Evolutionary conservation across 208 protist species (phyloP).

Genomic region (Trypanosoma melophagium): DNA sequence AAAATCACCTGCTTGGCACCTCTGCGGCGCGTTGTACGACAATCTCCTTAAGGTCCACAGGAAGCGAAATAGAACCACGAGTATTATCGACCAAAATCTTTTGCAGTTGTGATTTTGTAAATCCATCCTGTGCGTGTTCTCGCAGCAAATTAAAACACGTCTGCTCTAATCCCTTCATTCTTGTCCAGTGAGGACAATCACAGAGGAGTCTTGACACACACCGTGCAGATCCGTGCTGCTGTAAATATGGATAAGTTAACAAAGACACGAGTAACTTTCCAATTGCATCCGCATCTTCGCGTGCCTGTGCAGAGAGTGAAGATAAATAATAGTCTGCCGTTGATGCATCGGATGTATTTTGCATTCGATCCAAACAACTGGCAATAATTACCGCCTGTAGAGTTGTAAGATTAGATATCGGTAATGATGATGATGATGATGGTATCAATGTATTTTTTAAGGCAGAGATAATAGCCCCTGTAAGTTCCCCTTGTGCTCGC

Average conservation of each 20-base stretch:
- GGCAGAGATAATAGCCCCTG: conserved; percentile 14
- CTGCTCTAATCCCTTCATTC: conserved; percentile 23
- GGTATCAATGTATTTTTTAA: conserved; percentile 12
- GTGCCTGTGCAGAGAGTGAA: background rate
- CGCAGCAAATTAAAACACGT: conserved; percentile 28
- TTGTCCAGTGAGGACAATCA: conserved; percentile 31
- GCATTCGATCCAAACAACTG: conserved; percentile 7
- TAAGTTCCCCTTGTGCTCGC: conserved; percentile 12
- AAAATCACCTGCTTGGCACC: conserved; percentile 23
- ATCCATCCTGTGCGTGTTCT: conserved; percentile 36
- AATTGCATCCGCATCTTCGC: conserved; percentile 16
- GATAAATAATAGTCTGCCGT: background rate
- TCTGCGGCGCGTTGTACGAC: conserved; percentile 11
- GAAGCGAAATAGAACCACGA: conserved; percentile 7
- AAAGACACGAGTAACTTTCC: conserved; percentile 16
- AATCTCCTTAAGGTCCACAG: conserved; percentile 21
- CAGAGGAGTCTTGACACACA: conserved; percentile 35
- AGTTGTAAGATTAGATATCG: conserved; percentile 4
- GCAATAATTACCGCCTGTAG: conserved; percentile 19
- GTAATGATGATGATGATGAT: conserved; percentile 12
- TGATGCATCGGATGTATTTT: background rate
- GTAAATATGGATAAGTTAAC: conserved; percentile 11
- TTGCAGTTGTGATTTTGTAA: conserved; percentile 40
- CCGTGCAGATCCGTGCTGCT: conserved; percentile 28
- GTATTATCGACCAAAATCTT: conserved; percentile 12